These are phyloP conservation scores for Onygenales sp. DNA, from an alignment of 2,329 filamentous ascomycete species.

Conservation along the genomic window DNA sequence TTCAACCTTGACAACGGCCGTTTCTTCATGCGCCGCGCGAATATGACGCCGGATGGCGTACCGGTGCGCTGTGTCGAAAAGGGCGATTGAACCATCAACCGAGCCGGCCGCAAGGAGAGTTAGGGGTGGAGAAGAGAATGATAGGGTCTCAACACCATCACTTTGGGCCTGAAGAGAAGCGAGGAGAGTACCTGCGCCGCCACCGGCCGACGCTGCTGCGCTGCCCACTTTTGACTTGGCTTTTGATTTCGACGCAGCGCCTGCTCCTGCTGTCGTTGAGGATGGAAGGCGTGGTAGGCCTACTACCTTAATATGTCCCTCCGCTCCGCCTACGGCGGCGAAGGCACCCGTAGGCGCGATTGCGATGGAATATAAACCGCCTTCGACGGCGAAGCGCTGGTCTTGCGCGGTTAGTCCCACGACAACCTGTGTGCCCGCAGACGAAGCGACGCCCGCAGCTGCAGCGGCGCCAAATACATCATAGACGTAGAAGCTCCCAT, in stretches of 20 bases:
- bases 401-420: constrained; percentile 71
- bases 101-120: constrained; percentile 54
- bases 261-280: constrained; percentile 26
- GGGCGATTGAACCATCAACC: constrained; percentile 61
- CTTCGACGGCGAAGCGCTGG: constrained; percentile 84
- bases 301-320: constrained; percentile 75
- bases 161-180: constrained; percentile 72
- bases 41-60: constrained; percentile 83
- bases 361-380: constrained; percentile 80
- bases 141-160: constrained; percentile 67
- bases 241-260: constrained; percentile 36
- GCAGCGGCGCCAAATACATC: constrained; percentile 78
- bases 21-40: constrained; percentile 73
- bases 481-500: constrained; percentile 82
- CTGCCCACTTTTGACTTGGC: constrained; percentile 43
- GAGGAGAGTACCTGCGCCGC: constrained; percentile 60
- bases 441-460: constrained; percentile 49
- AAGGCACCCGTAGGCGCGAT: constrained; percentile 71
- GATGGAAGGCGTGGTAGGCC: constrained; percentile 59
- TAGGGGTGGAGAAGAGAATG: constrained; percentile 52
- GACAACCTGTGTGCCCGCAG: constrained; percentile 52
- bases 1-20: constrained; percentile 84
- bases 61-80: constrained; percentile 78
- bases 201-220: constrained; percentile 44
- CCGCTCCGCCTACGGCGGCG: constrained; percentile 78